These are phyloP conservation scores for Debaryomyces hansenii DNA, from an alignment of 805 yeast genomes.

Conservation along the genomic window DNA sequence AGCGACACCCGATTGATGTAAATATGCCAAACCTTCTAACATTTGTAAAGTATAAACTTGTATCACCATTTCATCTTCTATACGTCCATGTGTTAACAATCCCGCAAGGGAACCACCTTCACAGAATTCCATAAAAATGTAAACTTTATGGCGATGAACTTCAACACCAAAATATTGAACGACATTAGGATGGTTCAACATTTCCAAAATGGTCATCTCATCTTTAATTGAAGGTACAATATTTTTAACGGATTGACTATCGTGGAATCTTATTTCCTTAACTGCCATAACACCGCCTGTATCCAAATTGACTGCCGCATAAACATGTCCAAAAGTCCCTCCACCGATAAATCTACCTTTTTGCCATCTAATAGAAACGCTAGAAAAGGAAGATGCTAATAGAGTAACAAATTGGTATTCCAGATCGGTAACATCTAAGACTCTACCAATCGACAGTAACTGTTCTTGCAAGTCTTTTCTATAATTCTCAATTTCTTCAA, in stretches of 20 bases:
- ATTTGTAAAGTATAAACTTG: constrained; percentile 89
- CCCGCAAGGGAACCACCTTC: constrained; percentile 92
- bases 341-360: constrained; percentile 92
- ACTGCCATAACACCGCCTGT: constrained; percentile 97
- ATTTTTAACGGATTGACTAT: constrained; percentile 77
- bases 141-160: constrained; percentile 92
- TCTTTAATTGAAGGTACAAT: constrained; percentile 89
- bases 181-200: constrained; percentile 93
- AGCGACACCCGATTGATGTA: constrained; percentile 93
- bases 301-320: constrained; percentile 86
- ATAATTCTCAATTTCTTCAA: constrained; percentile 60
- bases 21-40: constrained; percentile 92
- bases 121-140: constrained; percentile 96
- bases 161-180: constrained; percentile 97
- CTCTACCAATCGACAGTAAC: constrained; percentile 69
- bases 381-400: constrained; percentile 84
- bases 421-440: constrained; percentile 80
- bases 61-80: constrained; percentile 91
- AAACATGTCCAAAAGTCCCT: constrained; percentile 94
- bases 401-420: constrained; percentile 86
- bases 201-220: constrained; percentile 94
- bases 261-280: constrained; percentile 90
- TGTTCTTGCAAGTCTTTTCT: constrained; percentile 45
- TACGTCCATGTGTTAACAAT: constrained; percentile 84
- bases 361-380: constrained; percentile 95